Evolutionary conservation across 345 rosid species (phyloP).

Genomic region (Eucalyptus decipiens): DNA sequence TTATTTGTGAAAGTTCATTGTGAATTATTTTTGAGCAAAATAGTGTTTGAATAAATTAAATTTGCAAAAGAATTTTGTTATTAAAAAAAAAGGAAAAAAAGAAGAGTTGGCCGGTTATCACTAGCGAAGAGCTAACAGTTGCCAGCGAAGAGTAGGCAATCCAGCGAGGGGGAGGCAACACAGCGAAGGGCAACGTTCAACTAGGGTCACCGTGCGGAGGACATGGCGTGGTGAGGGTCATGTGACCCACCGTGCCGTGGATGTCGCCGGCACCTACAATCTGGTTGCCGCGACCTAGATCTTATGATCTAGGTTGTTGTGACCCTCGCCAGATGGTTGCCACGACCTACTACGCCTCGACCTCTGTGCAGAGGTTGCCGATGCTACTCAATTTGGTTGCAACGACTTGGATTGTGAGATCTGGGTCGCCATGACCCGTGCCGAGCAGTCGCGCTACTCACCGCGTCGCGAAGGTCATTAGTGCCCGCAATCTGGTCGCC

Average conservation of each 20-base stretch:
- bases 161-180: fast-evolving
- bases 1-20: no score
- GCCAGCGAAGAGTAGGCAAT: fast-evolving
- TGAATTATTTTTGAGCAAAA: no score
- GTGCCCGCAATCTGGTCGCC: fast-evolving
- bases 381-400: fast-evolving
- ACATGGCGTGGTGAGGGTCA: fast-evolving
- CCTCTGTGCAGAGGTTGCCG: fast-evolving
- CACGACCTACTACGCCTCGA: fast-evolving
- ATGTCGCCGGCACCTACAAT: fast-evolving
- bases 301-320: fast-evolving
- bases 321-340: no score
- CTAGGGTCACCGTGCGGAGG: fast-evolving
- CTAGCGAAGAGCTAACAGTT: fast-evolving
- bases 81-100: no score
- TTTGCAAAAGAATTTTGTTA: no score
- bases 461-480: fast-evolving
- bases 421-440: fast-evolving
- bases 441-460: fast-evolving
- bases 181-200: fast-evolving
- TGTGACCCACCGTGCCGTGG: fast-evolving
- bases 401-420: fast-evolving
- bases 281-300: fast-evolving
- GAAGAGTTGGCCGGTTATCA: fast-evolving
- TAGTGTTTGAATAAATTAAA: no score